Evolutionary conservation across 768 basidiomycete genomes (phyloP).

Genomic region (Phylloporus sp.): DNA sequence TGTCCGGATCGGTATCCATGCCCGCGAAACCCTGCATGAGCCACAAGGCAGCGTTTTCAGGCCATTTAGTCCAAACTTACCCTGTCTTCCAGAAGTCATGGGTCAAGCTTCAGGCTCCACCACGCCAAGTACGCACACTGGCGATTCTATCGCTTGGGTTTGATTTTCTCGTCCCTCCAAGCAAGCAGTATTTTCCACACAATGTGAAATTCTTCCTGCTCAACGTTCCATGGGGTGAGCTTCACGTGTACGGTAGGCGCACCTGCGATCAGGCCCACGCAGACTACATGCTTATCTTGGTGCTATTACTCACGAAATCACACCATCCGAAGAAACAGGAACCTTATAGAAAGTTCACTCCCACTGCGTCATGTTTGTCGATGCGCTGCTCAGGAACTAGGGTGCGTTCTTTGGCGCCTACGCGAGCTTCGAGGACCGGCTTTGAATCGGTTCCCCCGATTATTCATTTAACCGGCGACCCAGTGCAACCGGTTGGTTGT

Average conservation of each 20-base stretch:
- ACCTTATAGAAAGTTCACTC: conserved; percentile 5
- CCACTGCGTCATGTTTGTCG: conserved; percentile 12
- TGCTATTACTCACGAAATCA: conserved; percentile 4
- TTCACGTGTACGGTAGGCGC: conserved; percentile 16
- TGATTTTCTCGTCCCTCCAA: background rate
- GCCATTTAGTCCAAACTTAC: background rate
- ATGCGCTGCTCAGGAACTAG: conserved; percentile 26
- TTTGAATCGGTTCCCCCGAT: conserved; percentile 5
- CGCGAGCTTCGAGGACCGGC: conserved; percentile 1
- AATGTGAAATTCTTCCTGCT: conserved; percentile 2
- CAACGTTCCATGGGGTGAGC: conserved; percentile 5
- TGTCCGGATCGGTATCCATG: conserved; percentile 7
- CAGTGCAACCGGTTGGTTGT: conserved; percentile 6
- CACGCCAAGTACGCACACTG: conserved; percentile 1
- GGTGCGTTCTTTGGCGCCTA: conserved; percentile 19
- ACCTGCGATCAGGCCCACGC: background rate
- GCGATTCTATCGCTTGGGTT: conserved; percentile 1
- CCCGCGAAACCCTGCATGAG: conserved; percentile 1
- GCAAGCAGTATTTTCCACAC: conserved; percentile 5
- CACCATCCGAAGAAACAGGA: conserved; percentile 14
- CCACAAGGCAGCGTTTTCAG: background rate
- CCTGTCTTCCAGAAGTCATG: background rate
- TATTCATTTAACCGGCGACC: conserved; percentile 4
- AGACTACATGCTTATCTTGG: conserved; percentile 16
- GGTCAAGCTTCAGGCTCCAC: background rate